Base-by-base conservation (phyloP, 75 land plant genomes). In the Selaginella tamariscina region DNA sequence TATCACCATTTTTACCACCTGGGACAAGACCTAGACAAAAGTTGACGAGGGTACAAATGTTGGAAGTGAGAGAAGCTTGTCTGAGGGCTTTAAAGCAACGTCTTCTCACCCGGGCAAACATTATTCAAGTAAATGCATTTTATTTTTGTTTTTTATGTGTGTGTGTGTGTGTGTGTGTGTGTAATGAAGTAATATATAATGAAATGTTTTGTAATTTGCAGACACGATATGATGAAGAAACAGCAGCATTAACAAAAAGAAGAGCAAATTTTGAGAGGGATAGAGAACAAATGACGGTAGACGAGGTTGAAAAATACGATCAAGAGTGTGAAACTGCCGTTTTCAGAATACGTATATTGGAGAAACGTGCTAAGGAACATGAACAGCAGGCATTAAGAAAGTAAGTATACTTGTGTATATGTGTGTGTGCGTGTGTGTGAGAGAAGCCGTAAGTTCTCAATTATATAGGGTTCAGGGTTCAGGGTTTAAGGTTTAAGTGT, bases 251-350 rank as follows among this genome's bases (percentile, higher is more conserved):
- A 24, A 65, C 79, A 1, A 77, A 72, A 65, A 56, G 65, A 13
- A 69, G 79, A 27, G 70, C 79, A 21, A 77, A 62, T 29, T 77
- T 77, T 68, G 79, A 77, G 54, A 67, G 79, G 54, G 79, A 77
- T 63, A 75, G 79, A 28, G 79, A 77, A 32, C 76, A 73, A 13
- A 72, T 77, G 79, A 72, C 71, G 13, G 75, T 77, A 11, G 79
- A 75, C 0, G 79, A 72, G 31, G 79, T 70, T 33, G 79, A 77
- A 62, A 59, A 75, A 29, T 77, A 72, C 31, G 76, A 77, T 28
- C 55, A 67, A 1, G 32, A 30, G 24, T 77, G 79, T 39, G 75
- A 77, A 22, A 66, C 54, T 65, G 70, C 75, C 2, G 31, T 62
- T 0, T 77, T 77, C 55, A 32, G 75, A 30, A 77, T 77, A 29